Evolutionary conservation across 768 basidiomycete genomes (phyloP).

Genomic region (Neoboletus subvelutipes): DNA sequence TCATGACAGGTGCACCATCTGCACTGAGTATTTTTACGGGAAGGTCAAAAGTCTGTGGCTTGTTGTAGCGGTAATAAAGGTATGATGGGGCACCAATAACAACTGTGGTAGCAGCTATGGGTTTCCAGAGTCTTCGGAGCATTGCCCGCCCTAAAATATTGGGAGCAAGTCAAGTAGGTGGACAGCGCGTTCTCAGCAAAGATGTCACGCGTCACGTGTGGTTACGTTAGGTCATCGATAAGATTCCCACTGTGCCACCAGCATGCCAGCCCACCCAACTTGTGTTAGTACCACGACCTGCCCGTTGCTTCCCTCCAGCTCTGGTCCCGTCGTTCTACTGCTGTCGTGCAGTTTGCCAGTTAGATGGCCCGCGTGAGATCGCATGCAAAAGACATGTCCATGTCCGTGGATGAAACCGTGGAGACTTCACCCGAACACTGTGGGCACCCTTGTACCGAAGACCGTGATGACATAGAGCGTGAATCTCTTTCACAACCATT

Average conservation of each 20-base stretch:
- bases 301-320: slow-evolving; percentile 7
- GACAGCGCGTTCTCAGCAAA: too few relatives aligned
- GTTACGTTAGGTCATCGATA: slow-evolving; percentile 11
- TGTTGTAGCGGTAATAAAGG: slow-evolving; percentile 49
- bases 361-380: slow-evolving; percentile 20
- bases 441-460: not conserved
- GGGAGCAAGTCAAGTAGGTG: not conserved
- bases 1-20: slow-evolving; percentile 61
- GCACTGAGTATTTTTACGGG: slow-evolving; percentile 50
- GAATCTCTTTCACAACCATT: slow-evolving; percentile 25
- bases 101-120: slow-evolving; percentile 53
- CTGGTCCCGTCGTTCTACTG: not conserved
- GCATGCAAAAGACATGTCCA: slow-evolving; percentile 3
- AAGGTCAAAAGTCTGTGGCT: slow-evolving; percentile 57
- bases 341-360: not conserved
- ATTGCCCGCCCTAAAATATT: slow-evolving; percentile 34
- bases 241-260: slow-evolving; percentile 26
- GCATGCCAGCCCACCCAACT: slow-evolving; percentile 13
- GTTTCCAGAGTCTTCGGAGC: slow-evolving; percentile 69
- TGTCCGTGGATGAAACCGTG: slow-evolving; percentile 3
- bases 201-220: slow-evolving; percentile 17
- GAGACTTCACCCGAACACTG: not conserved
- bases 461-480: slow-evolving; percentile 16
- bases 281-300: slow-evolving; percentile 29
- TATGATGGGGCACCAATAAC: slow-evolving; percentile 60